Evolutionary conservation across 805 yeast species (phyloP).

Genomic region (Sugiyamaella americana): DNA sequence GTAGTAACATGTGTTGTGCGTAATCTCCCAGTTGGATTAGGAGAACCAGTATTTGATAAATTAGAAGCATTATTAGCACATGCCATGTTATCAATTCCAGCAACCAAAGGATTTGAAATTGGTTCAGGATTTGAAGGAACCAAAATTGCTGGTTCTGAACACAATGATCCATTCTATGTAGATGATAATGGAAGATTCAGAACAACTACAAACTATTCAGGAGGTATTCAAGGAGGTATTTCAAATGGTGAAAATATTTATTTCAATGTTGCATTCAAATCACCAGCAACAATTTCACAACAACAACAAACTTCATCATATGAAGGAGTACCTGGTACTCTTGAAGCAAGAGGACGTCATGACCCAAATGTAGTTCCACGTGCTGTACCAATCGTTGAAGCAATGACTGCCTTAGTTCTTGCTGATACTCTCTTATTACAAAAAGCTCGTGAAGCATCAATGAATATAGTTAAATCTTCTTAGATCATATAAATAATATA

Average conservation of each 20-base stretch:
- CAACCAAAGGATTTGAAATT: slow-evolving; percentile 95
- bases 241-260: slow-evolving; percentile 93
- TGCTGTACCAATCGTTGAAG: slow-evolving; percentile 97
- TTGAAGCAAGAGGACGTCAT: slow-evolving; percentile 96
- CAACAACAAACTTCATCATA: slow-evolving; percentile 85
- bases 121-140: slow-evolving; percentile 96
- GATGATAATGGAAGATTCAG: slow-evolving; percentile 58
- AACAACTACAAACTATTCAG: slow-evolving; percentile 86
- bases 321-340: slow-evolving; percentile 78
- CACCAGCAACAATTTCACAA: slow-evolving; percentile 95
- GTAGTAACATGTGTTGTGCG: slow-evolving; percentile 95
- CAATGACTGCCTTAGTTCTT: slow-evolving; percentile 93
- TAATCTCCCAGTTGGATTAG: slow-evolving; percentile 91
- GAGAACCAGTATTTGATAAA: slow-evolving; percentile 97
- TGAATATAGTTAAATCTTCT: slow-evolving; percentile 16
- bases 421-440: slow-evolving; percentile 84
- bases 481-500: slow-evolving; percentile 1
- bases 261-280: slow-evolving; percentile 93
- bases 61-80: slow-evolving; percentile 93
- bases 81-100: slow-evolving; percentile 96
- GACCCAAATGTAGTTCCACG: slow-evolving; percentile 98
- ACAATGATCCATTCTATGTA: slow-evolving; percentile 81
- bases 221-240: slow-evolving; percentile 98
- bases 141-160: slow-evolving; percentile 83
- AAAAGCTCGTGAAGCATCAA: slow-evolving; percentile 66